phyloP scores from a whole-genome alignment of 768 basidiomycete genomes.

The Auricularia cornea region DNA sequence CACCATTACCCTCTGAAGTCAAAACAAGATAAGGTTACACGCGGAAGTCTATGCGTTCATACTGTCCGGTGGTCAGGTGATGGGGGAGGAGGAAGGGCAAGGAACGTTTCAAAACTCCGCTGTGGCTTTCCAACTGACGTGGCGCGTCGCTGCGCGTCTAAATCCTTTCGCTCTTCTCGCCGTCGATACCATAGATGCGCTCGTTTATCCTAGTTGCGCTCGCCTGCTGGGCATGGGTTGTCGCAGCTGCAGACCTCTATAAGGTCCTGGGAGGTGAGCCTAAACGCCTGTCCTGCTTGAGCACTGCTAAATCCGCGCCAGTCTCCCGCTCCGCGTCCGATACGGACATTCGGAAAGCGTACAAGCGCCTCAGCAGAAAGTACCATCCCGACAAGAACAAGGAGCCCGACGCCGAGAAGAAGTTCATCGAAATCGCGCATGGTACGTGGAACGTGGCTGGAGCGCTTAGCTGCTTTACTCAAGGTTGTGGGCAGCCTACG shows the following conservation, averaged over 20 bases:
- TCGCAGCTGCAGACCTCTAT: conserved; percentile 64
- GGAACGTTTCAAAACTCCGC: too few relatives aligned
- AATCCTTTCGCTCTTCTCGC: not conserved
- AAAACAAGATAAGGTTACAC: too few relatives aligned
- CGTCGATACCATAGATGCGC: not conserved
- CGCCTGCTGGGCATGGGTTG: conserved; percentile 25
- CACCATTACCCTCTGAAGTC: too few relatives aligned
- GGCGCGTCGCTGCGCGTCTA: not conserved
- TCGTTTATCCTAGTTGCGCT: conserved; percentile 21
- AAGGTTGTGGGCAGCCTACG: conserved; percentile 53
- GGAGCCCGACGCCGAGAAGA: conserved; percentile 69
- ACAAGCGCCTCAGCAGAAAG: conserved; percentile 80
- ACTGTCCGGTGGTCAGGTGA: too few relatives aligned
- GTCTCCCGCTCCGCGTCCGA: conserved; percentile 75
- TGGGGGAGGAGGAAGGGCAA: too few relatives aligned
- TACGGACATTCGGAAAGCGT: conserved; percentile 84
- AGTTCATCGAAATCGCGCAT: conserved; percentile 85
- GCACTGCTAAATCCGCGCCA: conserved; percentile 13
- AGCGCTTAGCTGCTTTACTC: conserved; percentile 17
- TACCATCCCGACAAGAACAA: conserved; percentile 96
- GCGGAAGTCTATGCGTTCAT: too few relatives aligned
- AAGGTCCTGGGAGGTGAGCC: conserved; percentile 72
- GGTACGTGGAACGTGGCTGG: conserved; percentile 39
- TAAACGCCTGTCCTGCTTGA: not conserved
- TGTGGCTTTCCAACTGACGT: not conserved